Base-by-base conservation (phyloP, 164 flowering plant species). In the Pachysandra terminalis region DNA sequence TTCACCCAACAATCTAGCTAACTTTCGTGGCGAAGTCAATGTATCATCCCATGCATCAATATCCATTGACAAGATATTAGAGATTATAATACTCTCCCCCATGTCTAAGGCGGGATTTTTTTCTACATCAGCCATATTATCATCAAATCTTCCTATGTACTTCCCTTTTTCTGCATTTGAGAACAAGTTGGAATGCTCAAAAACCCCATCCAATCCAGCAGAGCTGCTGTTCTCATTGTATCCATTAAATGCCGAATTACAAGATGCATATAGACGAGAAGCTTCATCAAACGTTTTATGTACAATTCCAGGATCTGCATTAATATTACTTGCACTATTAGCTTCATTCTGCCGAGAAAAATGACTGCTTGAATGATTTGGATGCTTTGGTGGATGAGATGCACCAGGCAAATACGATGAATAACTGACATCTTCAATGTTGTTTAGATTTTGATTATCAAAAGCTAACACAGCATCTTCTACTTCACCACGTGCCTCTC, bases 61-160 rank as follows among this genome's bases (percentile, higher is more conserved):
- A 27, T 79, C 87, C 77, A 83, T 25, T 8, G 88, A 82, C 74
- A 87, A 70, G n/a, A 87, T 85, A 71, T 80, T 73, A 17, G 86
- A 80, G 21, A 87, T 83, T 48, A 85, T 83, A 72, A 80, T 81
- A 76, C 79, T 83, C 69, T 85, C 87, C 3, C 84, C 77, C 64
- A 65, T 67, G 68, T 81, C 81, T 37, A 66, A 59, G 37, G 70
- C 57, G 54, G 68, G 56, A 75, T 45, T 65, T 64, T 68, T 59
- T 14, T 69, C 74, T 49, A 32, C 70, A 40, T 22, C 25, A 21
- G 57, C 49, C 16, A 49, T 54, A 49, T 55, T 61, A 60, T 48
- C 71, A 61, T 68, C 71, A 27, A 59, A 57, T 67, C 74, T 66
- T 16, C 77, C 78, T 24, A 70, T 61, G 45, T 56, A 67, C 37